These are phyloP conservation scores for Cardiospermum halicacabum DNA, from an alignment of 345 rosid genomes.

Conservation along the genomic window DNA sequence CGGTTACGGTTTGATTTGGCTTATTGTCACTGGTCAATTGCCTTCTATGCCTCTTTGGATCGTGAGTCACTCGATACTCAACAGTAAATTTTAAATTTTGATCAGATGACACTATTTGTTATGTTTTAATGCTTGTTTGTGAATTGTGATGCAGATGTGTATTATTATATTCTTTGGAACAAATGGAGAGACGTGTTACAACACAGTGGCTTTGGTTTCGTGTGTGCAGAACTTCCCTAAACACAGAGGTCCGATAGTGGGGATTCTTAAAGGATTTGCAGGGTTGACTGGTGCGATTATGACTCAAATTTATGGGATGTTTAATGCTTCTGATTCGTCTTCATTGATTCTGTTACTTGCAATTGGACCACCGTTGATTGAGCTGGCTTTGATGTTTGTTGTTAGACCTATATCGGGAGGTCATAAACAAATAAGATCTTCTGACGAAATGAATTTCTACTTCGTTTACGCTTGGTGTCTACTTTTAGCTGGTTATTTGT, in stretches of 20 bases:
- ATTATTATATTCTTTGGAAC: slow-evolving; percentile 69
- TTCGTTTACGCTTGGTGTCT: slow-evolving; percentile 55
- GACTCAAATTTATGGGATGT: slow-evolving; percentile 67
- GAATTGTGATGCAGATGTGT: slow-evolving; percentile 79
- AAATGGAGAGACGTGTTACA: slow-evolving; percentile 88
- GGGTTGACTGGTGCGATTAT: slow-evolving; percentile 91
- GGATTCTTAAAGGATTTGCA: slow-evolving; percentile 83
- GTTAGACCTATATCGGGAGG: slow-evolving; percentile 66
- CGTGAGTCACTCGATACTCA: slow-evolving; percentile 46
- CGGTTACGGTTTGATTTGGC: slow-evolving; percentile 78
- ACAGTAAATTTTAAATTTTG: no score
- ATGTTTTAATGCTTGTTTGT: no score
- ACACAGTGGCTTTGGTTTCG: slow-evolving; percentile 74
- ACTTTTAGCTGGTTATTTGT: slow-evolving; percentile 55
- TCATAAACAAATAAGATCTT: slow-evolving; percentile 40
- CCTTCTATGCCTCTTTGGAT: slow-evolving; percentile 76
- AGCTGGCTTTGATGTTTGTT: slow-evolving; percentile 53
- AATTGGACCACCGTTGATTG: slow-evolving; percentile 62
- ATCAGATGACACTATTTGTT: no score
- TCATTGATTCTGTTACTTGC: slow-evolving; percentile 74
- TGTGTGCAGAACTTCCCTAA: slow-evolving; percentile 85
- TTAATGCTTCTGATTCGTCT: slow-evolving; percentile 51
- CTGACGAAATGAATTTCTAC: slow-evolving; percentile 46
- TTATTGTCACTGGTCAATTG: slow-evolving; percentile 40
- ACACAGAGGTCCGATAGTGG: slow-evolving; percentile 78